These are phyloP conservation scores for Fagopyrum esculentum DNA, from an alignment of 148 eudicot genomes.

Conservation along the genomic window DNA sequence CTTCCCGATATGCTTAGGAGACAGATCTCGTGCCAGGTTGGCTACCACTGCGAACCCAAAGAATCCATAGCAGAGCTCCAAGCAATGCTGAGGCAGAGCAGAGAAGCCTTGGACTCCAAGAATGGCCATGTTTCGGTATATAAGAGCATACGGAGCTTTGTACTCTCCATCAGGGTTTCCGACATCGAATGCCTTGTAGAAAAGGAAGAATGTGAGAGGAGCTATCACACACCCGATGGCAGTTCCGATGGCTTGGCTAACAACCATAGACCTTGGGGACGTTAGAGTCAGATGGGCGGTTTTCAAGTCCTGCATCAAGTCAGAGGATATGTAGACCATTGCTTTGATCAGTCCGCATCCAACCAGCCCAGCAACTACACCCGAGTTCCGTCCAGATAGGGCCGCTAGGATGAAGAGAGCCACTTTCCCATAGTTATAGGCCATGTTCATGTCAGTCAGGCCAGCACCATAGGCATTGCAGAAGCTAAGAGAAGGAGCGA, in stretches of 20 bases:
- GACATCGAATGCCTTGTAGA: constrained; percentile 55
- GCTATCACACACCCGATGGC: constrained; percentile 49
- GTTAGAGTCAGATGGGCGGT: constrained; percentile 55
- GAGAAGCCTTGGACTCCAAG: constrained; percentile 59
- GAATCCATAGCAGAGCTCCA: constrained; percentile 48
- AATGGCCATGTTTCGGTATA: constrained; percentile 56
- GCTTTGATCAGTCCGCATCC: constrained; percentile 53
- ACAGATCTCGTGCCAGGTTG: constrained; percentile 38
- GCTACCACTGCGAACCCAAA: constrained; percentile 38
- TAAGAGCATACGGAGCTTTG: constrained; percentile 59
- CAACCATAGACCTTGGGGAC: constrained; percentile 55
- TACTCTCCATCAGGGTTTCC: constrained; percentile 59
- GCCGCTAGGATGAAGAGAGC: constrained; percentile 53
- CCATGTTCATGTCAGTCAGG: constrained; percentile 58
- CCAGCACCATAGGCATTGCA: constrained; percentile 73
- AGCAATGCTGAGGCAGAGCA: constrained; percentile 51
- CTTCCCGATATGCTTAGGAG: constrained; percentile 30
- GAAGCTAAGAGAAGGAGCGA: constrained; percentile 54
- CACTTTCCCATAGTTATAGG: constrained; percentile 59
- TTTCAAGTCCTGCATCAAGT: constrained; percentile 62
- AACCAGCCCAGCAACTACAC: constrained; percentile 48
- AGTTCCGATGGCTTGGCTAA: constrained; percentile 58
- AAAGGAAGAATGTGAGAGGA: constrained; percentile 44
- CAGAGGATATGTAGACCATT: constrained; percentile 39
- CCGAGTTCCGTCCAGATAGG: constrained; percentile 39